Conservation (phyloP, 2,329 filamentous ascomycete species). For the Penicillium sp. region DNA sequence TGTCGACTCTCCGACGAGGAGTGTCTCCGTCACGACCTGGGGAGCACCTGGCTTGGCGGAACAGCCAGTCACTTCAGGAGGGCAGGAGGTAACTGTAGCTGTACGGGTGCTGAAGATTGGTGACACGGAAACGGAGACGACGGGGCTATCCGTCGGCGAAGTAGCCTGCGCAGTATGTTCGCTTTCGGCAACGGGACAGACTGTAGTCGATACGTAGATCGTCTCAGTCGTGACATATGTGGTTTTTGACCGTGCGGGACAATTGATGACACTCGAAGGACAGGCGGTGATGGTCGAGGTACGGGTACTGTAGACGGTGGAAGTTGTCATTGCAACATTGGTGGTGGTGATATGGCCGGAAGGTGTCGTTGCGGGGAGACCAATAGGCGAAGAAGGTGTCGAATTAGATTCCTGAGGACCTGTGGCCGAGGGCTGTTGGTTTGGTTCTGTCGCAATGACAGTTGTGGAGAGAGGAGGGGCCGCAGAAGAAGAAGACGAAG, state of each 20-base stretch:
- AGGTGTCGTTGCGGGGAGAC: not conserved
- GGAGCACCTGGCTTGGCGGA: not conserved
- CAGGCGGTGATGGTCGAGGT: slow-evolving; percentile 4
- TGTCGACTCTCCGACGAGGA: not conserved
- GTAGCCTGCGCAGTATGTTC: not conserved
- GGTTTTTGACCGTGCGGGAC: slow-evolving; percentile 1
- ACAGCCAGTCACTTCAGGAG: not conserved
- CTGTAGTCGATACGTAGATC: slow-evolving; percentile 2
- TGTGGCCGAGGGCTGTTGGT: not conserved
- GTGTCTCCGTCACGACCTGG: not conserved
- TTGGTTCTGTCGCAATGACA: not conserved
- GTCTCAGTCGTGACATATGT: slow-evolving; percentile 1
- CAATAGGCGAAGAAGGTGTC: not conserved
- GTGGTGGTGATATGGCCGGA: not conserved
- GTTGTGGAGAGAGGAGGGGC: not conserved
- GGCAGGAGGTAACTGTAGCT: not conserved
- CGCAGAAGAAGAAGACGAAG: slow-evolving; percentile 1
- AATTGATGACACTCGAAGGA: slow-evolving; percentile 6
- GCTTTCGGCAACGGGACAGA: not conserved
- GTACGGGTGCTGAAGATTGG: slow-evolving; percentile 1
- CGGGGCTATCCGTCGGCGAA: not conserved
- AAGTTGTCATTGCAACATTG: slow-evolving; percentile 1
- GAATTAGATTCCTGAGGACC: not conserved
- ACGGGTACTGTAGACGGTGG: slow-evolving; percentile 1
- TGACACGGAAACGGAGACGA: not conserved